Percentiles rank a stretch among this genome's conserved stretches.
Evolutionary conservation across 345 rosid species (phyloP).

Genomic region (Citrus medica): DNA sequence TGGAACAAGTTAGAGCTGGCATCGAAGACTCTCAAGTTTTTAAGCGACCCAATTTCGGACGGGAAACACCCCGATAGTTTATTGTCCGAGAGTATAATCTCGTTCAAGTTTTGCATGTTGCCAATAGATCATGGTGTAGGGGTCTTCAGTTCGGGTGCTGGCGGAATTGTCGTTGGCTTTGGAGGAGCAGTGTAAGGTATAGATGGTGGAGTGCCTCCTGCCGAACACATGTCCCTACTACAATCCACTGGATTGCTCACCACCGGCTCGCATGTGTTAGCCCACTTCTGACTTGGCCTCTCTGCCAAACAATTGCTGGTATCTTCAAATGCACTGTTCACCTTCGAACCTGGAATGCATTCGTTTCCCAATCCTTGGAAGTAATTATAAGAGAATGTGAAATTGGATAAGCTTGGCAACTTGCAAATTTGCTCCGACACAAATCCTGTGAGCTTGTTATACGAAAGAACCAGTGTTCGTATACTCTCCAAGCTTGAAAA

Average conservation of each 20-base stretch:
- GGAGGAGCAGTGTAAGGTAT: no score
- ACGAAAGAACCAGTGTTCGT: slow-evolving; percentile 38
- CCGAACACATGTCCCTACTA: slow-evolving; percentile 50
- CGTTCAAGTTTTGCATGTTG: slow-evolving; percentile 58
- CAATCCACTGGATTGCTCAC: slow-evolving; percentile 63
- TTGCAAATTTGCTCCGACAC: slow-evolving; percentile 53
- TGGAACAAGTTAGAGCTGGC: slow-evolving; percentile 46
- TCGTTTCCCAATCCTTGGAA: slow-evolving; percentile 45
- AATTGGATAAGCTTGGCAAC: slow-evolving; percentile 47
- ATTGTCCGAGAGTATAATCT: slow-evolving; percentile 54
- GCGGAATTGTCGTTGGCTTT: neutral
- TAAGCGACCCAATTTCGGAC: slow-evolving; percentile 48
- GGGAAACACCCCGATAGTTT: slow-evolving; percentile 74
- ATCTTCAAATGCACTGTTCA: slow-evolving; percentile 40
- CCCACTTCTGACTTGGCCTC: slow-evolving; percentile 41
- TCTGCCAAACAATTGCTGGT: slow-evolving; percentile 47
- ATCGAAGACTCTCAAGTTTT: slow-evolving; percentile 53
- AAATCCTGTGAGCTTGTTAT: slow-evolving; percentile 58
- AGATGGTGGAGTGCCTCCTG: slow-evolving; percentile 5
- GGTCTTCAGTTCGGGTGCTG: neutral
- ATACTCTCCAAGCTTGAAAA: slow-evolving; percentile 32
- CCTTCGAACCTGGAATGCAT: slow-evolving; percentile 32
- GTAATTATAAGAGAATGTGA: slow-evolving; percentile 57
- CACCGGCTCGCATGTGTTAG: slow-evolving; percentile 39
- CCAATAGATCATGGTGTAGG: slow-evolving; percentile 35